These are phyloP conservation scores for Mangifera indica DNA, from an alignment of 345 rosid genomes.

Conservation along the genomic window DNA sequence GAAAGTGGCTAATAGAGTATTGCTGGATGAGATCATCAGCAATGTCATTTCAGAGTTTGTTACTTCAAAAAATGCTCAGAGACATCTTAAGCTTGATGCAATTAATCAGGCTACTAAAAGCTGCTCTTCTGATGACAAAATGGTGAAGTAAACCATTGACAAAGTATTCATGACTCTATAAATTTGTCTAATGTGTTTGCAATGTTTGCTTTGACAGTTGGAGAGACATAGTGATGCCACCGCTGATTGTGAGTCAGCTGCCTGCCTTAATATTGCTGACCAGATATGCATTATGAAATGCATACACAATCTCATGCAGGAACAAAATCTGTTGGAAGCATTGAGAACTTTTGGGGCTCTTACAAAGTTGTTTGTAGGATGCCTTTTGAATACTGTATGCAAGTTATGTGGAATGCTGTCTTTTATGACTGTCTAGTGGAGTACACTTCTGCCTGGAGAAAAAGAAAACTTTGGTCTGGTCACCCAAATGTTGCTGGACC, in stretches of 20 bases:
- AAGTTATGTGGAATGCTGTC: slow-evolving; percentile 84
- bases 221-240: slow-evolving; percentile 28
- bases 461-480: slow-evolving; percentile 59
- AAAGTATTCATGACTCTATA: background rate
- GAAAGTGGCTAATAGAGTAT: slow-evolving; percentile 73
- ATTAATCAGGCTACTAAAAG: slow-evolving; percentile 35
- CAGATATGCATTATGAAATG: slow-evolving; percentile 24
- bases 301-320: slow-evolving; percentile 20
- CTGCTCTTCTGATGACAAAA: slow-evolving; percentile 24
- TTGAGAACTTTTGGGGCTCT: slow-evolving; percentile 63
- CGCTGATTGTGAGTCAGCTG: slow-evolving; percentile 30
- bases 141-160: slow-evolving; percentile 28
- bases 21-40: slow-evolving; percentile 82
- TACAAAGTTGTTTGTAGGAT: slow-evolving; percentile 52
- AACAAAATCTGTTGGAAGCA: slow-evolving; percentile 70
- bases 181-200: slow-evolving; percentile 9
- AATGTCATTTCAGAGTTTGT: slow-evolving; percentile 53
- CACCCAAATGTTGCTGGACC: slow-evolving; percentile 31
- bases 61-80: slow-evolving; percentile 46
- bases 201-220: slow-evolving; percentile 40
- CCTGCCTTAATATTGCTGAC: slow-evolving; percentile 22
- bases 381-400: slow-evolving; percentile 68
- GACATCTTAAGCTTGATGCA: slow-evolving; percentile 39
- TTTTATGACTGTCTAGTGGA: slow-evolving; percentile 65
- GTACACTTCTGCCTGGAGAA: slow-evolving; percentile 63